Percentiles rank a stretch among this genome's conserved stretches.
Conservation (phyloP, 495 filamentous ascomycete genomes). For the Hypoxylon perforatum region DNA sequence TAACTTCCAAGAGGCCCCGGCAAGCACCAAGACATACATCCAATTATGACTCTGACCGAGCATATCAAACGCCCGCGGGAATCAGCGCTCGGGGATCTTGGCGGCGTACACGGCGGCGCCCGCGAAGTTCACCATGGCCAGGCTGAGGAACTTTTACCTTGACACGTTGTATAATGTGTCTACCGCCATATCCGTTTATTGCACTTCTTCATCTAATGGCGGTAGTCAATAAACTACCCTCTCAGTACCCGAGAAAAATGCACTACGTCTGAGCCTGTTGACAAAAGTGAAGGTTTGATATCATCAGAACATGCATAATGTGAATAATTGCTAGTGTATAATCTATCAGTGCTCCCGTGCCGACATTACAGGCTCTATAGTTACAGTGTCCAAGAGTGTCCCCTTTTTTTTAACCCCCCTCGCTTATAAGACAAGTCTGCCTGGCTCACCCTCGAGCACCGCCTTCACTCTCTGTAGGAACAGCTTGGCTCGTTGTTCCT, state of each 20-base stretch:
- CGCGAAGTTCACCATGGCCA: constrained; percentile 14
- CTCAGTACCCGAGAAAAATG: constrained; percentile 3
- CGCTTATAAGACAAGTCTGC: constrained; percentile 72
- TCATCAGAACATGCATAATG: too few relatives aligned
- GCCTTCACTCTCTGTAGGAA: constrained; percentile 88
- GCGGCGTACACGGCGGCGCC: constrained; percentile 7
- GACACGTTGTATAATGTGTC: too few relatives aligned
- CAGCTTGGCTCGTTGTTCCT: constrained; percentile 80
- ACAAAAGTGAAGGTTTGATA: too few relatives aligned
- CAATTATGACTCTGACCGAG: constrained; percentile 17
- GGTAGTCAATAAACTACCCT: too few relatives aligned
- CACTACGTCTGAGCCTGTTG: too few relatives aligned
- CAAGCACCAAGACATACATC: constrained; percentile 14
- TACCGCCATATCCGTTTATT: too few relatives aligned
- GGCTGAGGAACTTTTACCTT: constrained; percentile 16
- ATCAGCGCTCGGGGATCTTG: constrained; percentile 14
- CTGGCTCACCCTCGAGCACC: constrained; percentile 85
- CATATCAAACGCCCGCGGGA: constrained; percentile 9
- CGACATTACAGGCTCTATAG: constrained; percentile 43
- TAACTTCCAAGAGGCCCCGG: constrained; percentile 9
- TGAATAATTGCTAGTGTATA: constrained; percentile 33
- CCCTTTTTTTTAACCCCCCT: constrained; percentile 1
- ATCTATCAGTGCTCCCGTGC: constrained; percentile 32
- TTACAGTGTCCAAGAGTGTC: constrained; percentile 30
- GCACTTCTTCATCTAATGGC: neutral